Evolutionary conservation across 1,284 basidiomycete genomes (phyloP), one percentile per base, ranked within the genome.

Genomic region (Microbotryum lychnidis-dioicae): DNA sequence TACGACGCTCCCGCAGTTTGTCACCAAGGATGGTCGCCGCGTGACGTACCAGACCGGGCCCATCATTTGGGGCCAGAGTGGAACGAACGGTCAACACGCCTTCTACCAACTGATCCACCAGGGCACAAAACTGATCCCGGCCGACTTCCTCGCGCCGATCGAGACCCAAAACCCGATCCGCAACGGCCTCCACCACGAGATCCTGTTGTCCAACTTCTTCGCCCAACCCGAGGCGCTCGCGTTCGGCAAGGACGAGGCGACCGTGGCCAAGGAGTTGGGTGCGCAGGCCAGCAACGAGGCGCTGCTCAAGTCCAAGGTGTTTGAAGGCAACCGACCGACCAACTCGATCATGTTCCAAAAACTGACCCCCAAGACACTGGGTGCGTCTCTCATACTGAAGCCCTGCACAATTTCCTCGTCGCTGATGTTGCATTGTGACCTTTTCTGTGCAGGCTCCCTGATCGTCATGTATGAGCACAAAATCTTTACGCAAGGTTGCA

Each of bases 1-100:
- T 12, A 31, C 9, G 8, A 31, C 10, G 8, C 7, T 18, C 4
- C 8, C 25, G 21, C 56, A 67, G 81, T 89, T 84, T 64, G 82
- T 97, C 68, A 97, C 93, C 72, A 98, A 97, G 80, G 81, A 84
- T 69, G 94, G 93, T 23, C 81, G 90, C 67, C 86, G 88, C 57
- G 94, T 98, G 23, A 78, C 89, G 78, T 98, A 97, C 79, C 86
- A 98, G 80, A 98, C 94, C 57, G 96, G 94, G 84, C 94, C 94
- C 6, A 97, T 98, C 79, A 90, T 97, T 76, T 97, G 96, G 94
- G 96, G 94, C 69, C 93, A 94, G 29, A 86, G 90, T 0, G 96
- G 94, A 57, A 97, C 96, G 57, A 97, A 97, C 77, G 94, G 70
- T 52, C 94, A 97, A 78, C 94, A 98, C 80, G 96, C 94, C 25